Percentiles rank a stretch among this genome's conserved stretches.
Evolutionary conservation across 139 green algal genomes (phyloP).

Genomic region (Ettlia oleoabundans): DNA sequence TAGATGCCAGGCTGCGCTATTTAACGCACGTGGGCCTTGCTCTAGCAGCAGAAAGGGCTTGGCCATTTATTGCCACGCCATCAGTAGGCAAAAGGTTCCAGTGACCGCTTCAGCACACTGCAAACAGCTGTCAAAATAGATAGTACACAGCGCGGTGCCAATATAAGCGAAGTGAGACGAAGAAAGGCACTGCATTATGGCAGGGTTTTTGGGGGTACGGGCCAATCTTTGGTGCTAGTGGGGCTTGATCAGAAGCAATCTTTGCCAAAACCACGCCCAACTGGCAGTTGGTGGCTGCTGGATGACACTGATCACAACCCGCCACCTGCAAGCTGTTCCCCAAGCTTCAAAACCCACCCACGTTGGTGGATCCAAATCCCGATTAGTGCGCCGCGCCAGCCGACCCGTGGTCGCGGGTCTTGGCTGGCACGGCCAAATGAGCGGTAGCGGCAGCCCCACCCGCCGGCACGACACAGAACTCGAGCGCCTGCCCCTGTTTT

Average conservation of each 20-base stretch:
- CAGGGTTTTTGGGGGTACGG: too few relatives aligned
- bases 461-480: neutral
- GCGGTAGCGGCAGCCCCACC: constrained; percentile 3
- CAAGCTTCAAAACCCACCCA: too few relatives aligned
- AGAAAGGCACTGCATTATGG: too few relatives aligned
- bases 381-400: neutral
- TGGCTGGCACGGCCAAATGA: neutral
- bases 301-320: neutral
- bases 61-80: neutral
- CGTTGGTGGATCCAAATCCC: too few relatives aligned
- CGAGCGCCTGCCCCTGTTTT: constrained; percentile 4
- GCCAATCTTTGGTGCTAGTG: too few relatives aligned
- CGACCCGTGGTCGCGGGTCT: neutral
- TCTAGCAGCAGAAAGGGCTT: constrained; percentile 17
- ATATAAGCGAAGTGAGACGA: too few relatives aligned
- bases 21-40: constrained; percentile 5
- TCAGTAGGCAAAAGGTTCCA: neutral
- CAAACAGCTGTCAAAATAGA: too few relatives aligned
- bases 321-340: neutral
- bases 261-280: too few relatives aligned
- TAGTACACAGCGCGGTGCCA: too few relatives aligned
- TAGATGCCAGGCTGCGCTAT: too few relatives aligned
- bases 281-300: too few relatives aligned
- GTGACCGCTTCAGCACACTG: neutral
- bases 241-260: too few relatives aligned